Evolutionary conservation across 192 early-diverging fungal species (phyloP).

Genomic region (Entrophospora sp.): DNA sequence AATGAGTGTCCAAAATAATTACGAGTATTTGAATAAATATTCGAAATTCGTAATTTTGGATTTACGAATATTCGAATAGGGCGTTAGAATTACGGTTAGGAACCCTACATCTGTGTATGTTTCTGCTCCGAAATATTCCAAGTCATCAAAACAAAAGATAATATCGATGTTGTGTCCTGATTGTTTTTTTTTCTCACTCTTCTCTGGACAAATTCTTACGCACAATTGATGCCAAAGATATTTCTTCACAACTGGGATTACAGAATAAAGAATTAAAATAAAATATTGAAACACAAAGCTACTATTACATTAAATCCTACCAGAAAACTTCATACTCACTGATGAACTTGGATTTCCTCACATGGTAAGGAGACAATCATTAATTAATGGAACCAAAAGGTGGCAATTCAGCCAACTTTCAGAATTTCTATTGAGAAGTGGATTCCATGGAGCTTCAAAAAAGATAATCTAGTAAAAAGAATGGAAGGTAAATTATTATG

Average conservation of each 20-base stretch:
- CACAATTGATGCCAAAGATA: not conserved
- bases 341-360: constrained; percentile 3
- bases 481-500: not conserved
- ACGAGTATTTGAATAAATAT: no score
- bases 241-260: not conserved
- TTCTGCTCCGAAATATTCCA: constrained; percentile 5
- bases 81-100: no score
- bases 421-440: not conserved
- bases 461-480: not conserved
- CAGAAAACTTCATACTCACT: no score
- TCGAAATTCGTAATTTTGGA: no score
- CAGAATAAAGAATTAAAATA: not conserved
- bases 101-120: not conserved
- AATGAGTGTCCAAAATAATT: no score
- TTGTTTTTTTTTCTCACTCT: not conserved
- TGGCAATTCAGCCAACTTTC: not conserved
- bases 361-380: not conserved
- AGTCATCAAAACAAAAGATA: constrained; percentile 1
- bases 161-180: not conserved
- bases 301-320: not conserved
- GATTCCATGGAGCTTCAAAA: not conserved
- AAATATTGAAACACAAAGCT: no score
- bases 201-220: not conserved
- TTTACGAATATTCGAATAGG: no score
- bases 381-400: not conserved